Evolutionary conservation across 768 basidiomycete genomes (phyloP), one percentile per base, ranked within the genome.

Genomic region (Postia placenta): DNA sequence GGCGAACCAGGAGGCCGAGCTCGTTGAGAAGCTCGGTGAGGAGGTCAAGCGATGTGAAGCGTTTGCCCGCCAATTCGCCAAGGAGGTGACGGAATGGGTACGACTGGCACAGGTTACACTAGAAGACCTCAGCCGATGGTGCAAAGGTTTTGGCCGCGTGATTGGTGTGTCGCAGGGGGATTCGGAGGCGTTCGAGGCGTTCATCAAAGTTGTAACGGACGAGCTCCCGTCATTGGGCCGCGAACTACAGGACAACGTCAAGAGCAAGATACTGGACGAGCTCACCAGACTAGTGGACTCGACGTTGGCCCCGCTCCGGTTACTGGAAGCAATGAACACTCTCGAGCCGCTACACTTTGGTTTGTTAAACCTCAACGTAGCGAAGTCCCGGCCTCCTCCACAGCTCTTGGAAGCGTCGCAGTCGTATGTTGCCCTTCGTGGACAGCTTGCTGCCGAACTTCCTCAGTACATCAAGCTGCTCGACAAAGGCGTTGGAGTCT

Each of bases 401-500:
- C 64, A 81, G 3, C 76, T 92, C 11, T 70, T 87, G 19, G 80
- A 83, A 20, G 86, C 87, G 5, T 88, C 85, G 1, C 77, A 80
- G 37, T 82, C 85, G 42, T 92, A 90, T 62, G 71, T 88, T 19
- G 88, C 87, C 0, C 73, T 92, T 4, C 76, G 86, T 4, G 84
- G 76, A 0, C 85, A 90, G 53, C 74, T 92, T 5, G 75, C 75
- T 0, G 69, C 74, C 0, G 90, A 92, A 53, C 74, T 92, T 3
- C 90, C 90, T 0, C 60, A 67, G 1, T 84, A 86, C 57, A 64
- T 89, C 15, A 54, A 51, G 4, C 68, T 82, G 15, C 64, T 90
- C 48, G 74, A 85, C 52, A 67, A 66, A n/a, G 87, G 86, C 15
- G 70, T 87, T 28, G 70, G 69, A 0, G 61, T 71, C 4, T 72